Evolutionary conservation across 495 filamentous ascomycete species (phyloP), one percentile per base, ranked within the genome.

Genomic region (Neurospora sublineolata): DNA sequence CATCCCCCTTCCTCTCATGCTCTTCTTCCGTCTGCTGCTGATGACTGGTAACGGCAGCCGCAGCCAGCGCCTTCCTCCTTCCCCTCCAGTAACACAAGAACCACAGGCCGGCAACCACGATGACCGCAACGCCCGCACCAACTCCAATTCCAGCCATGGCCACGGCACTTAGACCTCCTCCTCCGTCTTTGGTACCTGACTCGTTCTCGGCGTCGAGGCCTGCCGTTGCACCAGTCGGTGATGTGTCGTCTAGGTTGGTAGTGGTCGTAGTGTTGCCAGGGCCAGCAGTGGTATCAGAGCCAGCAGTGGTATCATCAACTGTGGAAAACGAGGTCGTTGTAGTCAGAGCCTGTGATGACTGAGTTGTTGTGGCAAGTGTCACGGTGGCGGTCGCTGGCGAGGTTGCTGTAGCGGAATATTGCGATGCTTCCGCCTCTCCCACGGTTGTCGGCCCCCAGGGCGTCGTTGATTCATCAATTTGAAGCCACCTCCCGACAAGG

Each of bases 111-210:
- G 20, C 72, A 18, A 79, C 76, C 27, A 73, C 41, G 40, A 75
- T 73, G 18, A 36, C 73, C 12, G 72, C 77, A 16, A 76, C 70
- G 12, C 72, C 77, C 10, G 64, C 75, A 23, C 75, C 77, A 3
- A 75, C 77, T 11, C 76, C 76, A 37, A 77, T 80, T 36, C 78
- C 76, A 36, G 76, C 75, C 64, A 73, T 79, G 37, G 77, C 77
- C 3, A 69, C 77, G 4, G 73, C 74, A 1, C 76, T 76, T 14
- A 80, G 72, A 14, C 74, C 71, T 44, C 3, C 16, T 44, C 41
- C 42, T 44, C 39, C 12, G 12, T 14, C 0, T 41, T 41, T 18
- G 39, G 14, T 18, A 0, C 39, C 3, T 41, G 39, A 18, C 0
- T 16, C 39, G 0, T 18, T 41, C 39, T 41, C 39, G 16, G 5